Evolutionary conservation across 2,329 filamentous ascomycete genomes (phyloP).

Genomic region (Cytospora leucostoma): DNA sequence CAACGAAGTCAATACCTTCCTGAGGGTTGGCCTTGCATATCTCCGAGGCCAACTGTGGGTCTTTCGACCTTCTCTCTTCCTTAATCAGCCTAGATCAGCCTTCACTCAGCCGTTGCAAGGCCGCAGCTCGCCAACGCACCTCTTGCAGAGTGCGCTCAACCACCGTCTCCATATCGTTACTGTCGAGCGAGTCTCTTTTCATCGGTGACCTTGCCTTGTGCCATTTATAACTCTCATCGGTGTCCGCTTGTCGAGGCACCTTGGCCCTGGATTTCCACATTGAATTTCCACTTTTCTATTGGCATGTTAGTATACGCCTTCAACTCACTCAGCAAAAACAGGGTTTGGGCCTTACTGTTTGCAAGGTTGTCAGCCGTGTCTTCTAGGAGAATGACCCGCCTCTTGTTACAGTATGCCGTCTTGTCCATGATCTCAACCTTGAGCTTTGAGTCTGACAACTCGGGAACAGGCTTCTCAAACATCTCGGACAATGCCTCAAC

Average conservation of each 20-base stretch:
- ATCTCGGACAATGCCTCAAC: constrained; percentile 97
- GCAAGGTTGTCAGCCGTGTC: constrained; percentile 93
- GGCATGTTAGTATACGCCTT: constrained; percentile 31
- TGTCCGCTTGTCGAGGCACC: constrained; percentile 30
- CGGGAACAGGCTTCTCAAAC: constrained; percentile 95
- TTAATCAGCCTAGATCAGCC: not conserved
- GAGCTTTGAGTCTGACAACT: constrained; percentile 81
- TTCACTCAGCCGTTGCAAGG: not conserved
- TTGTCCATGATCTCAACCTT: constrained; percentile 99
- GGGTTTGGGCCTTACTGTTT: constrained; percentile 63
- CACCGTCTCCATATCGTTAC: not conserved
- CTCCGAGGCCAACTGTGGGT: not conserved
- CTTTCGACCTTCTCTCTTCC: not conserved
- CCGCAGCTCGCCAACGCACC: not conserved
- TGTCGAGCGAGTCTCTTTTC: not conserved
- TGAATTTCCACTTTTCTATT: constrained; percentile 52
- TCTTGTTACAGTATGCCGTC: constrained; percentile 93
- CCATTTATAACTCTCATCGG: constrained; percentile 26
- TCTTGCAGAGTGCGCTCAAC: not conserved
- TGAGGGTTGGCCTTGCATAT: not conserved
- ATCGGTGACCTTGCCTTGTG: not conserved
- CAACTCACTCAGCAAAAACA: not conserved
- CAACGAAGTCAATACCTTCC: not conserved
- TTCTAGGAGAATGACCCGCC: constrained; percentile 83
- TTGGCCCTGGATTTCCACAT: constrained; percentile 37